These are phyloP conservation scores for Fraxinus paxiana DNA, from an alignment of 305 asterid species.

Conservation along the genomic window DNA sequence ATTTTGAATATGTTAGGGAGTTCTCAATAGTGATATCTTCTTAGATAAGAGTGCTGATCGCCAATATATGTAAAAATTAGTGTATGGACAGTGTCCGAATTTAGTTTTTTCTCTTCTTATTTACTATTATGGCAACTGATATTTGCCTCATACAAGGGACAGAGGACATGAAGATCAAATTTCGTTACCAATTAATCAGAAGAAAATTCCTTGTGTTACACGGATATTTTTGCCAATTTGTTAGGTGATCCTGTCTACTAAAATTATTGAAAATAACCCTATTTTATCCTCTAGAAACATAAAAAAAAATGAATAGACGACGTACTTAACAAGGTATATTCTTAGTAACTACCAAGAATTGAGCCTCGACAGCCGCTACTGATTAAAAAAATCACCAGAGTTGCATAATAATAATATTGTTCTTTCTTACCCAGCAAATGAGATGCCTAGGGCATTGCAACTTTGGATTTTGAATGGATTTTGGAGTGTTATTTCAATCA, in stretches of 20 bases:
- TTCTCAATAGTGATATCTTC: neutral
- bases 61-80: neutral
- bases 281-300: slow-evolving; percentile 1
- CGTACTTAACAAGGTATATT: slow-evolving; percentile 20
- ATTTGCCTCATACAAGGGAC: neutral
- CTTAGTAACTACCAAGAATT: slow-evolving; percentile 31
- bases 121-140: neutral
- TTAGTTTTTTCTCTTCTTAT: neutral
- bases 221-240: neutral
- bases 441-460: neutral
- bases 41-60: neutral
- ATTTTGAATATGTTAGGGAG: neutral
- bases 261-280: neutral
- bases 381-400: too few species aligned
- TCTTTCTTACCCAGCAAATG: neutral
- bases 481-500: neutral
- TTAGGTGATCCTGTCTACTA: neutral
- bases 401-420: neutral
- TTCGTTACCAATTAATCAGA: neutral
- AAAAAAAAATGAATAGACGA: neutral
- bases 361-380: slow-evolving; percentile 39
- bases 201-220: neutral
- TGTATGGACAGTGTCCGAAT: neutral
- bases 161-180: neutral
- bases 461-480: neutral